Percentiles rank a stretch among this genome's conserved stretches.
Evolutionary conservation across 352 stramenopile species (phyloP).

Genomic region (Pythium rishiriense): DNA sequence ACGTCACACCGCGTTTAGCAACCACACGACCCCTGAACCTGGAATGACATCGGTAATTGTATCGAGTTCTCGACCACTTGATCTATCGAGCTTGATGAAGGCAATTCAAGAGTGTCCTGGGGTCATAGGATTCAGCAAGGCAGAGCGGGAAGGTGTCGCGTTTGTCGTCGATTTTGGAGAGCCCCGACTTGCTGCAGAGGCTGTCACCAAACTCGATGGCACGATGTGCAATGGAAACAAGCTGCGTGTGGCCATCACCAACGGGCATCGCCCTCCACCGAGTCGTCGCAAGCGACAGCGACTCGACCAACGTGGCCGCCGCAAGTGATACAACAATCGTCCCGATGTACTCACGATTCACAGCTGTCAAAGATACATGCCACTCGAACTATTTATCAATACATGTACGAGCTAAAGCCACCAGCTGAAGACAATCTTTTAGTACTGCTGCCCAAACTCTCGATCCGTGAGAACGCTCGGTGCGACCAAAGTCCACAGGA

Average conservation of each 20-base stretch:
- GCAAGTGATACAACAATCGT: slow-evolving; percentile 29
- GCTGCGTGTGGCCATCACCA: slow-evolving; percentile 37
- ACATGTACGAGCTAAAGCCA: not conserved
- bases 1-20: not conserved
- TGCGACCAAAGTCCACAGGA: slow-evolving; percentile 94
- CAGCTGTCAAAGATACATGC: too few relatives aligned
- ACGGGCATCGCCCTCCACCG: slow-evolving; percentile 28
- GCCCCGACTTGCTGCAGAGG: slow-evolving; percentile 37
- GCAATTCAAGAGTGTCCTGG: slow-evolving; percentile 50
- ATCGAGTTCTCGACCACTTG: slow-evolving; percentile 48
- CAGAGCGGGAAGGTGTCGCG: slow-evolving; percentile 32
- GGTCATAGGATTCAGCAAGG: slow-evolving; percentile 57
- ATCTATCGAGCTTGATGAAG: slow-evolving; percentile 46
- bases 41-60: slow-evolving; percentile 40
- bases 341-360: too few relatives aligned
- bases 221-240: slow-evolving; percentile 53
- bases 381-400: not conserved
- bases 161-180: slow-evolving; percentile 62
- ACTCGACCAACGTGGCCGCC: slow-evolving; percentile 49
- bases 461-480: slow-evolving; percentile 90
- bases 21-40: not conserved
- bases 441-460: slow-evolving; percentile 71
- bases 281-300: slow-evolving; percentile 72
- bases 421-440: not conserved
- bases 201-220: slow-evolving; percentile 50